Conservation (phyloP, 345 rosid species). For the Syzygium aromaticum region DNA sequence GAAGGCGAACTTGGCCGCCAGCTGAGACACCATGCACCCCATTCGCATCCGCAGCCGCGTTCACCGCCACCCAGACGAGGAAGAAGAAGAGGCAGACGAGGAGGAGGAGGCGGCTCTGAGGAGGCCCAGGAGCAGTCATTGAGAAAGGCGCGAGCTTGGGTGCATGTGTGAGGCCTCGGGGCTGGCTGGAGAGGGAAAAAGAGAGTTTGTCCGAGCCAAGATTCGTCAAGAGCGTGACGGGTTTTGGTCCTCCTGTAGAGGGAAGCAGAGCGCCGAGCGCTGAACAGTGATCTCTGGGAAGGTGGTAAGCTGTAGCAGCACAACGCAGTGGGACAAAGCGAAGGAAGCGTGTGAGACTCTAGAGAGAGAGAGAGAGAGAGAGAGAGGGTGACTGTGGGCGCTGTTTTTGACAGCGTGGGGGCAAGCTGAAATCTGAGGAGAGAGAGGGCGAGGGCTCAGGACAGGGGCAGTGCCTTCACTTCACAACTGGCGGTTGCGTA, state of each 20-base stretch:
- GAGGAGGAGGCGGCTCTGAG: background rate
- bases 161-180: slow-evolving; percentile 7
- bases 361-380: background rate
- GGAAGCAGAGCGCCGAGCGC: background rate
- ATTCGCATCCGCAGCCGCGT: slow-evolving; percentile 23
- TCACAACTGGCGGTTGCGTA: background rate
- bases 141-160: slow-evolving; percentile 15
- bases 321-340: background rate
- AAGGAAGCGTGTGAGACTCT: background rate
- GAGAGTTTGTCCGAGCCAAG: background rate
- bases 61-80: background rate
- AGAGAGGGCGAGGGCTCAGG: background rate
- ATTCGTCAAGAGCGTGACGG: background rate
- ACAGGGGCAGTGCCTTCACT: background rate
- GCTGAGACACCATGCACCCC: slow-evolving; percentile 93
- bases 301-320: background rate
- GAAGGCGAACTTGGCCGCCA: slow-evolving; percentile 96
- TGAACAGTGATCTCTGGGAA: background rate
- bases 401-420: background rate
- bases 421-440: background rate
- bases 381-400: background rate
- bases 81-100: background rate
- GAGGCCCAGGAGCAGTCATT: slow-evolving; percentile 20
- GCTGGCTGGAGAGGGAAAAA: background rate
- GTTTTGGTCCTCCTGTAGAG: background rate